A percentile compares a stretch with the other conserved stretches of the same genome.
Evolutionary conservation across 495 filamentous ascomycete species (phyloP).

Genomic region (Penicillium canescens): DNA sequence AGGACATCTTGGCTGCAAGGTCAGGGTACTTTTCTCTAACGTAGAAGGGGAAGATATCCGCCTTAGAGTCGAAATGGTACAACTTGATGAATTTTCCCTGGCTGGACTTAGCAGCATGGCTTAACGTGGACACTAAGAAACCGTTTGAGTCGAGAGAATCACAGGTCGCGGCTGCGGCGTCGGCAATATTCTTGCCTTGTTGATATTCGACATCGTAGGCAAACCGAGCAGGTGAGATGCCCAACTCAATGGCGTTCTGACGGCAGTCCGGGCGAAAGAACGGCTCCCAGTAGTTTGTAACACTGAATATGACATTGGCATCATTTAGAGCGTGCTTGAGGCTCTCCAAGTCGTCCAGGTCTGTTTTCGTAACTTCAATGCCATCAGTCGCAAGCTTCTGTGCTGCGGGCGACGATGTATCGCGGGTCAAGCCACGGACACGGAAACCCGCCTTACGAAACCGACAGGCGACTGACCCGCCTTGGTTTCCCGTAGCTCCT

Average conservation of each 20-base stretch:
- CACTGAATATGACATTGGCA: conserved; percentile 49
- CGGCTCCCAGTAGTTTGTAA: conserved; percentile 53
- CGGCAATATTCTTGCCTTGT: conserved; percentile 52
- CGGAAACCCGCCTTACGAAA: conserved; percentile 35
- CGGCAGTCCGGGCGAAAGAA: conserved; percentile 31
- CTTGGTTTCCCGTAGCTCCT: conserved; percentile 49
- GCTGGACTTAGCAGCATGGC: too few species aligned
- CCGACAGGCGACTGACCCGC: conserved; percentile 30
- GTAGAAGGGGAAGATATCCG: too few species aligned
- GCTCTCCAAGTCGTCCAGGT: conserved; percentile 39
- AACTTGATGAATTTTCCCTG: too few species aligned
- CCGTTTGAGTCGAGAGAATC: too few species aligned
- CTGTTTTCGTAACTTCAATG: conserved; percentile 41
- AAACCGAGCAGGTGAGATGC: conserved; percentile 37
- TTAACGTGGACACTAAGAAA: too few species aligned
- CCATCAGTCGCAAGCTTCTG: conserved; percentile 36
- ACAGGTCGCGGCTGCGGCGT: too few species aligned
- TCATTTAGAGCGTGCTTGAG: conserved; percentile 46
- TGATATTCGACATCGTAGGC: conserved; percentile 49
- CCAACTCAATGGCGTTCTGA: conserved; percentile 12
- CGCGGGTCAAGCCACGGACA: conserved; percentile 42
- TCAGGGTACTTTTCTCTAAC: too few species aligned
- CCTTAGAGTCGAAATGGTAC: too few species aligned
- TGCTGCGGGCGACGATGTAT: conserved; percentile 33
- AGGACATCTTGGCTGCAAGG: too few species aligned